Evolutionary conservation across 1,284 basidiomycete genomes (phyloP).

Genomic region (Xerocomus nothofagi): DNA sequence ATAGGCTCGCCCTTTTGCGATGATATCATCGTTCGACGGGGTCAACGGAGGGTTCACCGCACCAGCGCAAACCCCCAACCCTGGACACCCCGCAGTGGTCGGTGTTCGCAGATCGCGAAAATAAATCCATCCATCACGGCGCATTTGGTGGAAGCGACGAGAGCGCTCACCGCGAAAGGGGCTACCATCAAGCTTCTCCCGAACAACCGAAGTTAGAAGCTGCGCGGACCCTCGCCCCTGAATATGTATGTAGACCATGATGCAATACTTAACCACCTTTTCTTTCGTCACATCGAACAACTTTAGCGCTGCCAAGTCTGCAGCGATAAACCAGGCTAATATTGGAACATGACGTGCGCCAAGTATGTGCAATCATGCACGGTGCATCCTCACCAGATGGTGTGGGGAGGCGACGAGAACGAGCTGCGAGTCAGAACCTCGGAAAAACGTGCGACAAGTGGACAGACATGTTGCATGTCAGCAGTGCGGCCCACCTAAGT

Average conservation of each 20-base stretch:
- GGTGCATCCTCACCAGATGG: not conserved
- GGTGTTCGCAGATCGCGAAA: not conserved
- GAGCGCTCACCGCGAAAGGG: not conserved
- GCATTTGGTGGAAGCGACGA: conserved; percentile 7
- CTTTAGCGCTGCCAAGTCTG: conserved; percentile 8
- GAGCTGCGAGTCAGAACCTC: not conserved
- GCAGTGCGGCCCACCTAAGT: conserved; percentile 26
- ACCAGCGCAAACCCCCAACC: conserved; percentile 12
- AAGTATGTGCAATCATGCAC: conserved; percentile 3
- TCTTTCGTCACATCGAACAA: conserved; percentile 1
- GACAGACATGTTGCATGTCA: conserved; percentile 19
- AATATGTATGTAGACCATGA: conserved; percentile 11
- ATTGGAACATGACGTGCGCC: conserved; percentile 11
- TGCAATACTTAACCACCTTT: conserved; percentile 5
- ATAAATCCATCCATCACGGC: not conserved
- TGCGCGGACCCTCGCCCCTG: conserved; percentile 7
- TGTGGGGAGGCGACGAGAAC: not conserved
- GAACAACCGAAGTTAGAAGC: not conserved
- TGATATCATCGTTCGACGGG: conserved; percentile 19
- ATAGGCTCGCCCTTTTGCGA: no score
- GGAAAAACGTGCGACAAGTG: not conserved
- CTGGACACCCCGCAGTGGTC: conserved; percentile 10
- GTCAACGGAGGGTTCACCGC: not conserved
- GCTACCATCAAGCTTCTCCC: conserved; percentile 6
- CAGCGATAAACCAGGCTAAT: conserved; percentile 4